These are phyloP conservation scores for Coprinopsis cinerea DNA, from an alignment of 768 basidiomycete species.

Conservation along the genomic window DNA sequence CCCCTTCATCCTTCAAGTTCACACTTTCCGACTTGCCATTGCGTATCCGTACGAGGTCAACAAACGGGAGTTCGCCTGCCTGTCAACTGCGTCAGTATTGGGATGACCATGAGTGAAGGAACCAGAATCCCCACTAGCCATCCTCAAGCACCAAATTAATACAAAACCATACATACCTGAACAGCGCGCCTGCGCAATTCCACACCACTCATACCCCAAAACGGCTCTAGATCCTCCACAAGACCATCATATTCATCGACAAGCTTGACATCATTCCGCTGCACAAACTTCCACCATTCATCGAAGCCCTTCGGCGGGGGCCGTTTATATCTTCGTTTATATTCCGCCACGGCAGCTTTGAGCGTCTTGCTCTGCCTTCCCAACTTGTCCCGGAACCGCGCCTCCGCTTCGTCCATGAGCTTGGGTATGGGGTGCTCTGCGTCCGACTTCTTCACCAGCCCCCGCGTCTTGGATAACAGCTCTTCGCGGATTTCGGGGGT, in stretches of 20 bases:
- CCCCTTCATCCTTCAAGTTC: slow-evolving; percentile 43
- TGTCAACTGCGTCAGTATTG: slow-evolving; percentile 18
- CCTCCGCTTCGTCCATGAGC: slow-evolving; percentile 72
- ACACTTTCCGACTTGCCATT: slow-evolving; percentile 52
- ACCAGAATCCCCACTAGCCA: too few species aligned
- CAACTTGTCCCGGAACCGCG: slow-evolving; percentile 51
- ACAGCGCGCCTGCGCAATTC: slow-evolving; percentile 55
- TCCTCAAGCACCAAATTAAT: too few species aligned
- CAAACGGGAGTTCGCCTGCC: slow-evolving; percentile 69
- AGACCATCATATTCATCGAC: slow-evolving; percentile 79
- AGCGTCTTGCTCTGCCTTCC: slow-evolving; percentile 68
- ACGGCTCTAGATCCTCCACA: slow-evolving; percentile 66
- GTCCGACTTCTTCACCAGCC: background rate
- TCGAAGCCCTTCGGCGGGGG: slow-evolving; percentile 82
- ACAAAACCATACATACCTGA: slow-evolving; percentile 44
- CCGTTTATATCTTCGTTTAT: slow-evolving; percentile 61
- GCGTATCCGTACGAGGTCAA: slow-evolving; percentile 69
- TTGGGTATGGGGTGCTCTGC: slow-evolving; percentile 65
- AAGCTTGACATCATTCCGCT: slow-evolving; percentile 58
- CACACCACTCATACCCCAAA: slow-evolving; percentile 58
- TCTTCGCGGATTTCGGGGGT: background rate
- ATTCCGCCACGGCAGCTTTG: slow-evolving; percentile 66
- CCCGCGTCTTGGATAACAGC: slow-evolving; percentile 1
- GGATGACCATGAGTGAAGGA: background rate
- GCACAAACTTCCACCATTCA: slow-evolving; percentile 73